These are phyloP conservation scores for Begonia peltatifolia DNA, from an alignment of 306 rosid genomes.

Conservation along the genomic window DNA sequence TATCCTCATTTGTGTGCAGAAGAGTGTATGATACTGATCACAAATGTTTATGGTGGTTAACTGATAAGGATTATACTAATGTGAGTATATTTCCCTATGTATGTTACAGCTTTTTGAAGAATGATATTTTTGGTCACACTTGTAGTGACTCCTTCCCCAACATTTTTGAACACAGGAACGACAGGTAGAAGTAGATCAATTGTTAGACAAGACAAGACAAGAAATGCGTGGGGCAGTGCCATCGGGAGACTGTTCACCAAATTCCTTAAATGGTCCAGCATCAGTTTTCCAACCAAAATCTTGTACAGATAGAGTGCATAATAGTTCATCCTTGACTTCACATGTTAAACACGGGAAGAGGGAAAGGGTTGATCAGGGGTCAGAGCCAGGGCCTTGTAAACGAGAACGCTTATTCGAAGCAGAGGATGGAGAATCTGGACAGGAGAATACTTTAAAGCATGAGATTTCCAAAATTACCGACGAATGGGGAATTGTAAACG, in stretches of 20 bases:
- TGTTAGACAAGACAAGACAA: constrained; percentile 60
- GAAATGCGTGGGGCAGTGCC: constrained; percentile 91
- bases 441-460: constrained; percentile 45
- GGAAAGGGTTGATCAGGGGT: constrained; percentile 60
- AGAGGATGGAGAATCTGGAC: constrained; percentile 61
- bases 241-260: constrained; percentile 89
- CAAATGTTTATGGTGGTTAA: constrained; percentile 92
- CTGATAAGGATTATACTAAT: constrained; percentile 63
- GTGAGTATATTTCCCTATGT: constrained; percentile 31
- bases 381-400: too few species aligned
- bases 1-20: constrained; percentile 87
- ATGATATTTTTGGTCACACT: neutral
- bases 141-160: neutral
- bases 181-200: constrained; percentile 79
- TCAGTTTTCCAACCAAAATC: constrained; percentile 54
- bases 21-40: constrained; percentile 60
- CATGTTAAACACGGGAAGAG: constrained; percentile 63
- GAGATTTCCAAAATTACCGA: constrained; percentile 63
- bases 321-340: constrained; percentile 46
- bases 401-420: too few species aligned
- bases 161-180: constrained; percentile 34
- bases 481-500: constrained; percentile 58
- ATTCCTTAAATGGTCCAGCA: constrained; percentile 65
- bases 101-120: neutral
- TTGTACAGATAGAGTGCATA: constrained; percentile 62